Percentiles rank a stretch among this genome's conserved stretches.
Evolutionary conservation across 345 rosid species (phyloP).

Genomic region (Crucihimalaya himalaica): DNA sequence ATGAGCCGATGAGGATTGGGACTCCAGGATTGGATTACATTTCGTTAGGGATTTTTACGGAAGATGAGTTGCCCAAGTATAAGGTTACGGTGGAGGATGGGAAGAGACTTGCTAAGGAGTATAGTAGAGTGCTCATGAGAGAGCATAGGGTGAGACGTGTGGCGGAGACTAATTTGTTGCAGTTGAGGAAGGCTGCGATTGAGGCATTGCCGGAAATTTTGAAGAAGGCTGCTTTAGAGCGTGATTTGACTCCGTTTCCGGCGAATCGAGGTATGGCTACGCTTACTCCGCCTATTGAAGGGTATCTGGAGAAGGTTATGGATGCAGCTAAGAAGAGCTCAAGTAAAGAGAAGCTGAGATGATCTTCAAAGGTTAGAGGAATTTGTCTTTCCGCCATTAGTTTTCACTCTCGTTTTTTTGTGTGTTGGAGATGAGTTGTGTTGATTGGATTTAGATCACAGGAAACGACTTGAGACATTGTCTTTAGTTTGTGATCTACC

Average conservation of each 20-base stretch:
- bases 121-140: constrained; percentile 82
- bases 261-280: constrained; percentile 68
- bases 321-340: constrained; percentile 67
- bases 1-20: constrained; percentile 67
- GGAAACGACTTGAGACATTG: background rate
- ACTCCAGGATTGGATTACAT: constrained; percentile 76
- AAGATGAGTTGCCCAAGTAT: constrained; percentile 73
- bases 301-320: constrained; percentile 71
- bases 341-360: constrained; percentile 70
- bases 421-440: background rate
- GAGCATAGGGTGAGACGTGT: constrained; percentile 74
- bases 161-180: constrained; percentile 55
- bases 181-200: constrained; percentile 66
- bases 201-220: constrained; percentile 79
- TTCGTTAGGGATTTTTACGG: constrained; percentile 71
- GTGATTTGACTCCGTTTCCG: constrained; percentile 76
- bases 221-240: constrained; percentile 65
- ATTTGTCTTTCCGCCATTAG: background rate
- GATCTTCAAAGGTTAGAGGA: constrained; percentile 30
- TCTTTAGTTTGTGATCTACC: background rate
- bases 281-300: constrained; percentile 85
- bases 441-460: background rate
- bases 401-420: background rate
- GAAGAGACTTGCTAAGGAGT: constrained; percentile 76
- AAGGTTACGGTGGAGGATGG: constrained; percentile 91